These are phyloP conservation scores for Pythium pyrilobum DNA, from an alignment of 352 stramenopile genomes.

Conservation along the genomic window DNA sequence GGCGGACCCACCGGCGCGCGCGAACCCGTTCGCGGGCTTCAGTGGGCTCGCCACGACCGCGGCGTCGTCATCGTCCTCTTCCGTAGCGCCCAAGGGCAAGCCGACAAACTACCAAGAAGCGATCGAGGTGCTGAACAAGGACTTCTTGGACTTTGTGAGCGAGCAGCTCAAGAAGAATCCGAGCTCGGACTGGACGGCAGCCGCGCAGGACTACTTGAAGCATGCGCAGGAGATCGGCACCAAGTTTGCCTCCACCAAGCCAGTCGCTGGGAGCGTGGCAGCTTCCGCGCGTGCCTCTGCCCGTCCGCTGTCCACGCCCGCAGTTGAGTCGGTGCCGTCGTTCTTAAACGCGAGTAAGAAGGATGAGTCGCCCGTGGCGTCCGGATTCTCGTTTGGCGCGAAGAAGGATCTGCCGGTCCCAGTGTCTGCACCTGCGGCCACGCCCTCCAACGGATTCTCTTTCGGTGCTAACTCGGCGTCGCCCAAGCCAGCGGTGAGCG, in stretches of 20 bases:
- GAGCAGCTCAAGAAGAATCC: conserved; percentile 62
- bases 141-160: conserved; percentile 70
- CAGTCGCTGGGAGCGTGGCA: conserved; percentile 27
- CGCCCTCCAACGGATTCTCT: neutral
- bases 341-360: conserved; percentile 7
- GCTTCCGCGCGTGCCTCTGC: neutral
- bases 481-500: neutral
- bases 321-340: conserved; percentile 10
- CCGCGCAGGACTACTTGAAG: conserved; percentile 71
- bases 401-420: conserved; percentile 12
- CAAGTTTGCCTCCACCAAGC: conserved; percentile 61
- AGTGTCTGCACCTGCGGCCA: neutral
- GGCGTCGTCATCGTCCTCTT: neutral
- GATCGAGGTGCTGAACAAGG: conserved; percentile 81
- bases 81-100: neutral
- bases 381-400: conserved; percentile 19
- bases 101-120: conserved; percentile 56
- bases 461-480: neutral
- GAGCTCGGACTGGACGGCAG: conserved; percentile 54
- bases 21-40: conserved; percentile 32
- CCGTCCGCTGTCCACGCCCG: conserved; percentile 14
- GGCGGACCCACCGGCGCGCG: conserved; percentile 1
- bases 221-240: conserved; percentile 51
- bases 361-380: conserved; percentile 2
- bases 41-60: conserved; percentile 15